phyloP scores from a whole-genome alignment of 129 eudicot species.

The Artemisia tridentata region DNA sequence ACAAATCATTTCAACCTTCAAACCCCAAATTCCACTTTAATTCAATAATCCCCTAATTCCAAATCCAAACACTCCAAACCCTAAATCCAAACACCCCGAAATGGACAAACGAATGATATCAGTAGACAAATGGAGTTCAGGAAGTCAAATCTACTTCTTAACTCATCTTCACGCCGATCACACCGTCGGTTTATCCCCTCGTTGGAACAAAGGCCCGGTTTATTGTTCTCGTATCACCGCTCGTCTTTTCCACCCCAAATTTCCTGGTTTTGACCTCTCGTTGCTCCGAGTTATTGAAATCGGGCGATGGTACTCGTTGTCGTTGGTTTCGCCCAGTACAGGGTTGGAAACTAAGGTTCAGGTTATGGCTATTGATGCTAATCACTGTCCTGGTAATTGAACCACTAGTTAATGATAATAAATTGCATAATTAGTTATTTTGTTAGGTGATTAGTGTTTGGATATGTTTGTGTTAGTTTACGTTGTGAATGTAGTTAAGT shows the following conservation, averaged over 20 bases:
- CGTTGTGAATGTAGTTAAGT: too few relatives aligned
- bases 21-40: too few relatives aligned
- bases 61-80: constrained; percentile 4
- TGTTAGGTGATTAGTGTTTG: too few relatives aligned
- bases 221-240: constrained; percentile 81
- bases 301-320: constrained; percentile 54
- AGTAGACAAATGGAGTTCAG: constrained; percentile 68
- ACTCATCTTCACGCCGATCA: constrained; percentile 96
- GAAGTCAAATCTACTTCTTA: constrained; percentile 79
- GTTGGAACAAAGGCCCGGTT: constrained; percentile 65
- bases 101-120: constrained; percentile 89
- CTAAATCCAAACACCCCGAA: not conserved
- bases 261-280: constrained; percentile 58
- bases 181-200: constrained; percentile 66
- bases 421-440: too few relatives aligned
- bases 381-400: constrained; percentile 69
- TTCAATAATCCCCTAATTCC: too few relatives aligned
- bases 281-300: constrained; percentile 55
- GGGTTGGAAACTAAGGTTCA: constrained; percentile 33
- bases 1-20: not conserved
- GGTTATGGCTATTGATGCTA: constrained; percentile 73
- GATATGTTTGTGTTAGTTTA: too few relatives aligned
- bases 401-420: too few relatives aligned
- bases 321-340: constrained; percentile 47
- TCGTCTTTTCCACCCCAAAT: constrained; percentile 68